Base-by-base conservation (phyloP, 1,139 yeast genomes). In the Yamadazyma atlantica region DNA sequence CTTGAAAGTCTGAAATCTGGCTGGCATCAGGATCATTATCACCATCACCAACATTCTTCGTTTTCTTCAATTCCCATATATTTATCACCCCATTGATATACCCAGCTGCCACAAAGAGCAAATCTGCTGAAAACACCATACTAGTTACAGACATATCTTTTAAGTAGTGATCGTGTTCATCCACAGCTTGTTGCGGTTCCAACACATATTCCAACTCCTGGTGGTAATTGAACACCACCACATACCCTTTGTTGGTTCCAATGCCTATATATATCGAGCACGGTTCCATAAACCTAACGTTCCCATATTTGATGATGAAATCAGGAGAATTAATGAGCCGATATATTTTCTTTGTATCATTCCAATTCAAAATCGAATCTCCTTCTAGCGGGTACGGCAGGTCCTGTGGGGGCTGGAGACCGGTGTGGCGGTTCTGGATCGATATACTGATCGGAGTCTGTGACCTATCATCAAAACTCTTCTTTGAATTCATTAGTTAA, bases 161-260 rank as follows among this genome's bases (percentile, higher is more conserved):
- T 8, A 48, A 24, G 31, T 46, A 48, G 0, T 13, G 14, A 1
- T 80, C 80, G 41, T 24, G 48, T 44, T 6, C 14, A 15, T 21
- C 24, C 24, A 19, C 19, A 10, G 51, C 41, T 9, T 31, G 40
- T n/a, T 51, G 46, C 27, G 59, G 46, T 1, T 67, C 70, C 32
- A 80, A 52, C 1, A 69, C 62, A 39, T 59, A 62, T 22, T 66
- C 62, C 11, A 80, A 56, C 27, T 57, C 62, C 56, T 86, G 95
- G 34, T 71, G 73, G 48, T 81, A 84, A 51, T 80, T 83, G 55
- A 83, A 86, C 1, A 82, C 65, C 13, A 84, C 56, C 0, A 85
- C 66, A 33, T 57, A 62, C 1, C 90, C 90, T 34, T 68, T 68
- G 1, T 70, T 51, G 0, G 94, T 85, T 2, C 88, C 94, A 10